Evolutionary conservation across 805 yeast species (phyloP).

Genomic region (Candida verbasci): DNA sequence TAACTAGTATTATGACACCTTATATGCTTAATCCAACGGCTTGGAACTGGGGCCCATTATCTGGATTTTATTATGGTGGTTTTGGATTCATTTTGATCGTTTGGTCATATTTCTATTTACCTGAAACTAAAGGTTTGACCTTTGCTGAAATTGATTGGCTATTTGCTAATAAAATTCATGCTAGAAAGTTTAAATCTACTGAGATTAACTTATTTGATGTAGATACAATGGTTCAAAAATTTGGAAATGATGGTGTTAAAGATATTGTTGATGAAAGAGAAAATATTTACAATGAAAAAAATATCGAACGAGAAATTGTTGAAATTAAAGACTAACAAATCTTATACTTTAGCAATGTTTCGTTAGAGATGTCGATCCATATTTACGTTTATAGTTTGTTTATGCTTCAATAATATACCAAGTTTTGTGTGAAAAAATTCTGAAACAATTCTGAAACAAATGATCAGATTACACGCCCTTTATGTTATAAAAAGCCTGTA

Average conservation of each 20-base stretch:
- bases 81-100: conserved; percentile 22
- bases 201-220: conserved; percentile 38
- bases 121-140: conserved; percentile 57
- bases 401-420: too few relatives aligned
- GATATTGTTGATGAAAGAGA: conserved; percentile 18
- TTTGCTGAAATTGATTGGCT: conserved; percentile 57
- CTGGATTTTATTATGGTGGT: conserved; percentile 43
- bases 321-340: background rate
- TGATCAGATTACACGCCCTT: too few relatives aligned
- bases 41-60: conserved; percentile 45
- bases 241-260: conserved; percentile 32
- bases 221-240: conserved; percentile 29
- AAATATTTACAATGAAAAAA: too few relatives aligned
- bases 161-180: conserved; percentile 37
- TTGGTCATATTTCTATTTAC: conserved; percentile 50
- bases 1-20: conserved; percentile 30
- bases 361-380: too few relatives aligned
- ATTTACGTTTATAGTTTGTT: too few relatives aligned
- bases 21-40: conserved; percentile 41
- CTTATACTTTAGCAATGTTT: too few relatives aligned
- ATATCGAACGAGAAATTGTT: too few relatives aligned
- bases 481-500: too few relatives aligned
- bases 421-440: too few relatives aligned
- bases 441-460: too few relatives aligned
- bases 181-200: conserved; percentile 41